A percentile compares a stretch with the other conserved stretches of the same genome.
Conservation (phyloP, 805 yeast species). For the Ogataea methanolica region DNA sequence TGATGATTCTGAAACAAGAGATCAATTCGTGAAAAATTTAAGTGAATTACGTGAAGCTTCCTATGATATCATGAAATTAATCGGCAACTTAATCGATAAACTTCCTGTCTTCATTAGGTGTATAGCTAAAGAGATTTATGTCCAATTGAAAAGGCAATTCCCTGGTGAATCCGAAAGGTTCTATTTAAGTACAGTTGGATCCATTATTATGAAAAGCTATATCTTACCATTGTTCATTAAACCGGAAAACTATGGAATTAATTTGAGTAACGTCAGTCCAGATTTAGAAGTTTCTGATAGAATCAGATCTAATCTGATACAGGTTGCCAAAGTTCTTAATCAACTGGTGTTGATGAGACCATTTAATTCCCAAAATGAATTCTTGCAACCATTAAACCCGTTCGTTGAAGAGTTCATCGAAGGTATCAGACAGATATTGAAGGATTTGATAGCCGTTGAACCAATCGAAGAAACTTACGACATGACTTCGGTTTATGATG, state of each 20-base stretch:
- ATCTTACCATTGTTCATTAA: slow-evolving; percentile 40
- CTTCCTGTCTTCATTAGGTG: slow-evolving; percentile 56
- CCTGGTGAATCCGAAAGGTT: slow-evolving; percentile 58
- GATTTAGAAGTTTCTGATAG: slow-evolving; percentile 22
- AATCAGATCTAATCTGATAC: slow-evolving; percentile 46
- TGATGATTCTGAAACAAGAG: slow-evolving; percentile 69
- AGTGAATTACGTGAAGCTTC: slow-evolving; percentile 69
- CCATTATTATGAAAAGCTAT: slow-evolving; percentile 52
- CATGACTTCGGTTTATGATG: slow-evolving; percentile 58
- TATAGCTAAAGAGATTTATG: slow-evolving; percentile 42
- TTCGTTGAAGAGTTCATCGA: slow-evolving; percentile 51
- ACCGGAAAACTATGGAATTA: slow-evolving; percentile 57
- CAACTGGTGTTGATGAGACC: slow-evolving; percentile 68
- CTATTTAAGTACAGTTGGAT: slow-evolving; percentile 65
- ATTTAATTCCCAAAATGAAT: slow-evolving; percentile 57
- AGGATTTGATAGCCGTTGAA: slow-evolving; percentile 45
- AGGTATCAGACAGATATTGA: slow-evolving; percentile 41
- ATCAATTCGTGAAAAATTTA: slow-evolving; percentile 65
- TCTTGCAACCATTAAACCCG: slow-evolving; percentile 76
- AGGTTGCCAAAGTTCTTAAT: slow-evolving; percentile 52
- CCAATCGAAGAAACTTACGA: slow-evolving; percentile 57
- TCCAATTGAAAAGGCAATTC: slow-evolving; percentile 33
- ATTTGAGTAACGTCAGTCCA: slow-evolving; percentile 18
- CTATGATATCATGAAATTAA: slow-evolving; percentile 50
- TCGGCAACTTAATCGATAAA: slow-evolving; percentile 36